Conservation (phyloP, 176 grass and related monocot species). For the Hordeum marinum region DNA sequence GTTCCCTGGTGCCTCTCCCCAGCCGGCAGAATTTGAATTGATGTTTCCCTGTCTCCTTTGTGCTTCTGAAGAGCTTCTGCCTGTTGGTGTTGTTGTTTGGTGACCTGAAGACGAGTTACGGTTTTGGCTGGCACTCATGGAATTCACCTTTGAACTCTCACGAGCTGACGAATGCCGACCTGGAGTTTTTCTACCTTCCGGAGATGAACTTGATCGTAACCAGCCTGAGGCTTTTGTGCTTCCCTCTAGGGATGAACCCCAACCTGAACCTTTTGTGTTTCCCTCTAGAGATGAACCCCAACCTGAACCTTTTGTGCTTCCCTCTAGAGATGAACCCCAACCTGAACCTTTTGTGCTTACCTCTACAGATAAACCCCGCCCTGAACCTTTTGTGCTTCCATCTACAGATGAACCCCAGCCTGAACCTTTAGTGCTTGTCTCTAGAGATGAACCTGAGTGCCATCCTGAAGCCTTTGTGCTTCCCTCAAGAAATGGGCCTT, state of each 20-base stretch:
- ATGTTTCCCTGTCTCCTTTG: conserved; percentile 36
- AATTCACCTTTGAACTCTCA: conserved; percentile 33
- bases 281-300: conserved; percentile 14
- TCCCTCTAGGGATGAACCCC: not conserved
- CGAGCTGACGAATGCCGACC: conserved; percentile 26
- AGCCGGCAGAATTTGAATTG: conserved; percentile 31
- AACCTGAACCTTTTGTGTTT: not conserved
- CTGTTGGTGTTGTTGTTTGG: conserved; percentile 5
- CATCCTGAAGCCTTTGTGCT: not conserved
- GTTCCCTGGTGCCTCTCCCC: conserved; percentile 49
- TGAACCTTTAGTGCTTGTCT: not conserved
- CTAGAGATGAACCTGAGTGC: not conserved
- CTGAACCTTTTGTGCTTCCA: not conserved
- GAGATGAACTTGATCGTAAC: conserved; percentile 25
- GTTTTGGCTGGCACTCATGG: conserved; percentile 11
- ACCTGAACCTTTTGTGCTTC: not conserved
- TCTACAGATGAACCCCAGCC: conserved; percentile 10
- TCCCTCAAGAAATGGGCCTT: not conserved
- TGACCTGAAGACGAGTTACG: conserved; percentile 34
- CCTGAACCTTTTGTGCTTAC: not conserved
- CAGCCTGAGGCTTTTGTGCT: conserved; percentile 6
- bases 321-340: conserved; percentile 11
- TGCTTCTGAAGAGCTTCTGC: conserved; percentile 23
- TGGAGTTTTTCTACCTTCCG: conserved; percentile 21
- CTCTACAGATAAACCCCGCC: conserved; percentile 3